Base-by-base conservation (phyloP, 768 basidiomycete species). In the Agrocybe praecox region DNA sequence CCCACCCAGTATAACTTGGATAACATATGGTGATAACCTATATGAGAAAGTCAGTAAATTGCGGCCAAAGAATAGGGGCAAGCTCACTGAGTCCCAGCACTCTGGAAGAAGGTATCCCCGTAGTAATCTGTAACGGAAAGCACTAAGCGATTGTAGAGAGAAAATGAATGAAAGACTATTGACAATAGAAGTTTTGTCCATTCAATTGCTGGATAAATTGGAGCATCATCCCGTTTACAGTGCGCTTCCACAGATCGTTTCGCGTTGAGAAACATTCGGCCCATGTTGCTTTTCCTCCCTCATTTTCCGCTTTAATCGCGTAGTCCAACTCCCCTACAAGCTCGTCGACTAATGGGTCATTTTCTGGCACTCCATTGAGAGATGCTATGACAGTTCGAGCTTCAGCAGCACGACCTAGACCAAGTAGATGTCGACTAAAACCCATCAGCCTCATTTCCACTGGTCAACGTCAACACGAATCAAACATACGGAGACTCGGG, bases 131-230 rank as follows among this genome's bases (percentile, higher is more conserved):
- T 14, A 33, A 18, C 12, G 46, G 21, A 46, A 21, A 45, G 29
- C 33, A 15, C 36, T 6, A 44, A 19, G n/a, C 34, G 48, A 55
- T 12, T 14, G 15, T 23, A 17, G 33, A 52, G 21, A 58, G 32
- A 8, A 12, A 29, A 44, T 12, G 0, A 26, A 6, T 32, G 26
- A 40, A 51, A 7, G 40, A 32, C n/a, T 7, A 69, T 83, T 59
- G 59, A 88, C 88, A 89, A 69, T 88, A 89, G 71, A 90, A 90
- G 67, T 89, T 91, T 69, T 92, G 89, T 14, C 89, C 89, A 56
- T 91, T 89, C 26, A 92, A 70, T 62, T 92, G 89, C 61, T 92
- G 89, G 51, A 92, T 84, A 65, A 91, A 90, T 61, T 90, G 89
- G 44, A 90, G 69, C 85, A 90, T 89, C 85, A 90, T 89, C n/a